Evolutionary conservation across 768 basidiomycete genomes (phyloP), one percentile per base, ranked within the genome.

Genomic region (Mycena crocata): DNA sequence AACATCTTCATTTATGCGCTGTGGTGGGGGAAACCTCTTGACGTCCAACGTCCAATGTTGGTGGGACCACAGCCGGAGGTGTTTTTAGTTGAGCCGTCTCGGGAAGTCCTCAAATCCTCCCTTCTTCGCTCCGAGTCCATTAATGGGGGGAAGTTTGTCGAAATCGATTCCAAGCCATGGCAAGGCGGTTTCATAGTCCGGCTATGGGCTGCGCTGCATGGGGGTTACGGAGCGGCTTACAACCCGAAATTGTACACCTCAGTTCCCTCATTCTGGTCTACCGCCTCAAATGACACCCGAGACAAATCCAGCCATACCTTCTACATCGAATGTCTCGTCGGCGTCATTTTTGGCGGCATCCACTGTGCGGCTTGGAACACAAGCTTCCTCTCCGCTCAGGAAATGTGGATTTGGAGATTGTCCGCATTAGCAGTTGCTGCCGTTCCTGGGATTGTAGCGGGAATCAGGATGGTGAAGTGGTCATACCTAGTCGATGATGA

Each of bases 11-110:
- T 71, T 13, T 82, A 79, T 58, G 32, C 51, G 2, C 54, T 79
- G 3, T 82, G 82, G 82, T 82, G 78, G 81, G 40, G 74, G 24
- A 84, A 84, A 66, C 82, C 82, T 4, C 71, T 76, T 12, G 75
- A 79, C 30, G 54, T 40, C 0, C 31, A 30, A 28, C 39, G 12
- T 24, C 28, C 24, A 1, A 28, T 55, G 15, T 2, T 40, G 9
- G 7, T 21, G 4, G 31, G 30, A 19, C 40, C 40, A 5, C 5
- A 17, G 40, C 15, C 14, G 40, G 40, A 42, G n/a, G n/a, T n/a
- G n/a, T n/a, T n/a, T n/a, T n/a, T n/a, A n/a, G n/a, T n/a, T n/a
- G n/a, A n/a, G n/a, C n/a, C n/a, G n/a, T n/a, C n/a, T n/a, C n/a
- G n/a, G n/a, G n/a, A n/a, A n/a, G n/a, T n/a, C n/a, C n/a, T n/a